Evolutionary conservation across 2,329 filamentous ascomycete genomes (phyloP).

Genomic region (Aureobasidium sp.): DNA sequence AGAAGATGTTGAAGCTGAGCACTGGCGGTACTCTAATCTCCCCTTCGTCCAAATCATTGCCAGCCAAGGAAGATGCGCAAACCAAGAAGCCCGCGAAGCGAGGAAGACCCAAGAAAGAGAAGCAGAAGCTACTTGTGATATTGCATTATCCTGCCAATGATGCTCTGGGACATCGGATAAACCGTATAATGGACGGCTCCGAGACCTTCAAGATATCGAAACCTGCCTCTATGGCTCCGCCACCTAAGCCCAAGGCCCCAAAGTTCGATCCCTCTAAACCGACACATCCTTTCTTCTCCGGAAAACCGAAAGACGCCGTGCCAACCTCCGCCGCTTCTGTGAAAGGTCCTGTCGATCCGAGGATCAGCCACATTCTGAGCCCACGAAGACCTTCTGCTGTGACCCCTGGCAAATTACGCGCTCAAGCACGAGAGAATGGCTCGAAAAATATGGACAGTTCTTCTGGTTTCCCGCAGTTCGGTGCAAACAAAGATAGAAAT

Average conservation of each 20-base stretch:
- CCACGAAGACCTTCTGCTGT: slow-evolving; percentile 30
- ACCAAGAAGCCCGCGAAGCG: slow-evolving; percentile 19
- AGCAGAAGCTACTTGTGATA: slow-evolving; percentile 19
- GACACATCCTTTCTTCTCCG: slow-evolving; percentile 63
- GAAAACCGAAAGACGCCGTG: slow-evolving; percentile 36
- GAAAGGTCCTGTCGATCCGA: slow-evolving; percentile 14
- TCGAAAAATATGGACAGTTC: slow-evolving; percentile 16
- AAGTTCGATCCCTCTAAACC: slow-evolving; percentile 33
- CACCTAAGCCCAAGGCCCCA: slow-evolving; percentile 21
- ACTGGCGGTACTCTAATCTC: slow-evolving; percentile 39
- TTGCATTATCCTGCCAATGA: slow-evolving; percentile 39
- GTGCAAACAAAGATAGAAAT: slow-evolving; percentile 18
- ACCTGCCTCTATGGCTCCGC: slow-evolving; percentile 5
- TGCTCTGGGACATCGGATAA: slow-evolving; percentile 52
- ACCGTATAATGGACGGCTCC: slow-evolving; percentile 48
- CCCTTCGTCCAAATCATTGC: slow-evolving; percentile 26
- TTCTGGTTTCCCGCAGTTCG: slow-evolving; percentile 19
- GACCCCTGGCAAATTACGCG: slow-evolving; percentile 39
- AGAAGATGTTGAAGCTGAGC: slow-evolving; percentile 32
- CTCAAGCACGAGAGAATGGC: slow-evolving; percentile 22
- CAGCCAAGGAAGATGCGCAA: slow-evolving; percentile 13
- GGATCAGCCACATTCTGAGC: slow-evolving; percentile 10
- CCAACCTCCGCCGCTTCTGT: slow-evolving; percentile 11
- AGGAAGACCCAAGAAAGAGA: slow-evolving; percentile 22
- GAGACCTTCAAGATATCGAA: slow-evolving; percentile 19